Conservation (phyloP, 352 stramenopile species). For the Halophytophthora batemanensis region DNA sequence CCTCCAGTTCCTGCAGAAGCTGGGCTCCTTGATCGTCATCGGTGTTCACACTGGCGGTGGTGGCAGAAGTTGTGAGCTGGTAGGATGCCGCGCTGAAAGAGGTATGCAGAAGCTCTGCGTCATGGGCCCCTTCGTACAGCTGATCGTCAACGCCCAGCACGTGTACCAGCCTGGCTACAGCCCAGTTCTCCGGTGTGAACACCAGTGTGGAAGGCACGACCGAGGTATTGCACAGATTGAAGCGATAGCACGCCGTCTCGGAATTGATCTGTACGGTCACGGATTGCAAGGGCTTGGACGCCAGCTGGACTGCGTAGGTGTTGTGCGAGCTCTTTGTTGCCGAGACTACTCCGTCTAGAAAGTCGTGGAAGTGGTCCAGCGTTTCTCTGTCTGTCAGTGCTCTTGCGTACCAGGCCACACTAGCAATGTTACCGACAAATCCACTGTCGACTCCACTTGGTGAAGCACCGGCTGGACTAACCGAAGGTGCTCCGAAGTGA, state of each 20-base stretch:
- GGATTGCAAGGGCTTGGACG: conserved; percentile 36
- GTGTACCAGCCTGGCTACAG: conserved; percentile 29
- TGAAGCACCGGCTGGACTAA: background rate
- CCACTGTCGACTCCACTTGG: conserved; percentile 15
- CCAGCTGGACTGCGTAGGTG: conserved; percentile 47
- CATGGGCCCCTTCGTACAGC: conserved; percentile 54
- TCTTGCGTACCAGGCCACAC: conserved; percentile 55
- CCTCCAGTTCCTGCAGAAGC: conserved; percentile 11
- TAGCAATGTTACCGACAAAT: conserved; percentile 38
- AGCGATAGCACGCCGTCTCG: conserved; percentile 66
- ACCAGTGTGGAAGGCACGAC: conserved; percentile 31
- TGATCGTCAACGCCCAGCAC: conserved; percentile 55
- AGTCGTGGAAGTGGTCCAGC: conserved; percentile 72
- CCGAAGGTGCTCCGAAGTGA: conserved; percentile 24
- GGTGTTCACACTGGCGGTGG: conserved; percentile 21
- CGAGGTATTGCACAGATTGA: conserved; percentile 67
- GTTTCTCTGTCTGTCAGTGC: conserved; percentile 33
- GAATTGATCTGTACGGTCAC: conserved; percentile 50
- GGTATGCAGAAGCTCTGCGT: conserved; percentile 25
- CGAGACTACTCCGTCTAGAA: conserved; percentile 25
- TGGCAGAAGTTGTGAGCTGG: conserved; percentile 27
- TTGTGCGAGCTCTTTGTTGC: conserved; percentile 36
- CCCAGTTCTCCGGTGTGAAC: conserved; percentile 50
- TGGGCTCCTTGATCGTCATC: background rate
- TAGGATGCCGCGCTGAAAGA: conserved; percentile 26